Percentiles rank a stretch among this genome's conserved stretches.
These are phyloP conservation scores for Gentiana dahurica DNA, from an alignment of 257 asterid species.

Conservation along the genomic window DNA sequence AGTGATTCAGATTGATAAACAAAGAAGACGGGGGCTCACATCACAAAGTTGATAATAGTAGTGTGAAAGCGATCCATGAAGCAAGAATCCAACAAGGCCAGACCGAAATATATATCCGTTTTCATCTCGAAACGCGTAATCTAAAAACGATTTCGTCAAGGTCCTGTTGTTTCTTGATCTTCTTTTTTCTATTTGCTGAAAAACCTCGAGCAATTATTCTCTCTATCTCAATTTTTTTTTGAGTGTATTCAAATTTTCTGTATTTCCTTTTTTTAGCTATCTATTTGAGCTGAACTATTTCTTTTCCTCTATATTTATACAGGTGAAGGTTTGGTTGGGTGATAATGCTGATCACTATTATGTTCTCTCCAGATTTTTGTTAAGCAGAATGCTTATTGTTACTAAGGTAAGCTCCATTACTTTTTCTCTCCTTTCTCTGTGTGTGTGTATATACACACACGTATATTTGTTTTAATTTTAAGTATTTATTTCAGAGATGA, in stretches of 20 bases:
- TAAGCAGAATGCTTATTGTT: conserved; percentile 95
- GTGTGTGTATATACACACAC: background rate
- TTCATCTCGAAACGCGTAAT: conserved; percentile 80
- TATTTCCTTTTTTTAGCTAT: background rate
- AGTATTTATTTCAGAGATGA: background rate
- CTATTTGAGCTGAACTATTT: no score
- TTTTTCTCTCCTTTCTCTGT: background rate
- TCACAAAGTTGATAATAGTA: conserved; percentile 4
- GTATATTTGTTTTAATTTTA: no score
- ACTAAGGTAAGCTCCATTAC: conserved; percentile 48
- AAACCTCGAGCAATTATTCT: background rate
- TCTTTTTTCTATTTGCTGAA: background rate
- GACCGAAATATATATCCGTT: conserved; percentile 31
- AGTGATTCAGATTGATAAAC: conserved; percentile 4
- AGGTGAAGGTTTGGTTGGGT: conserved; percentile 99
- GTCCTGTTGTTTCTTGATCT: conserved; percentile 20
- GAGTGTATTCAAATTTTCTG: background rate
- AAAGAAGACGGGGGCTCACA: conserved; percentile 21
- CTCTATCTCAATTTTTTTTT: background rate
- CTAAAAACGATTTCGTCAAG: conserved; percentile 98
- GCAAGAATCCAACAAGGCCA: conserved; percentile 14
- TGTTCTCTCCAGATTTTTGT: conserved; percentile 92
- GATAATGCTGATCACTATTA: conserved; percentile 98
- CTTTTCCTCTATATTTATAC: background rate
- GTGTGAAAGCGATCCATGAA: conserved; percentile 5